These are phyloP conservation scores for Saccharum officinarum DNA, from an alignment of 176 grass and related monocot species.

Conservation along the genomic window DNA sequence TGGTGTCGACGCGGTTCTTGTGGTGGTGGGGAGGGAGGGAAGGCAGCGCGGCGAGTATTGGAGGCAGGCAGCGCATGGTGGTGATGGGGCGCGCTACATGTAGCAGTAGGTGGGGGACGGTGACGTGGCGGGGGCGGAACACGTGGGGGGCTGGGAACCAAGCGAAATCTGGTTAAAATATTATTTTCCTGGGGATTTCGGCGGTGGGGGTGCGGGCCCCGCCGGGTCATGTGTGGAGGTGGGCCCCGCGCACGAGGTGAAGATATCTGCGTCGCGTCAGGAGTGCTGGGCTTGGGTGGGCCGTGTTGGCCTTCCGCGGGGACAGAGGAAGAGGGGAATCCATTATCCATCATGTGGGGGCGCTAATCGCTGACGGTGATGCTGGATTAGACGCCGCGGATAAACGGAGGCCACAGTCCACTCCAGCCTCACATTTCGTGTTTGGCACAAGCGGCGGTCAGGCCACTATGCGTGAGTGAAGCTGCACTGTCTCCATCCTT, in stretches of 20 bases:
- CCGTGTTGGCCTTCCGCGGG: slow-evolving; percentile 21
- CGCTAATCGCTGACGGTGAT: slow-evolving; percentile 34
- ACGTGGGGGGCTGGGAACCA: slow-evolving; percentile 48
- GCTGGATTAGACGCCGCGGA: slow-evolving; percentile 15
- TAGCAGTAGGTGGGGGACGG: slow-evolving; percentile 41
- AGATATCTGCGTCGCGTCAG: slow-evolving; percentile 16
- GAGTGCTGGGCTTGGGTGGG: background rate
- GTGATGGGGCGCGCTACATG: slow-evolving; percentile 31
- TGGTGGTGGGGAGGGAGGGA: background rate
- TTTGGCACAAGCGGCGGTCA: background rate
- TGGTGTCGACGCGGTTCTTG: background rate
- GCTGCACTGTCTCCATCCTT: background rate
- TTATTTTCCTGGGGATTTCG: background rate
- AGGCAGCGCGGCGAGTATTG: no score
- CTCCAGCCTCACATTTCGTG: background rate
- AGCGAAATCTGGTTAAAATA: slow-evolving; percentile 29
- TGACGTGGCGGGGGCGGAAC: background rate
- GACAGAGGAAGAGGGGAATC: no score
- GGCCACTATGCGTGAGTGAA: background rate
- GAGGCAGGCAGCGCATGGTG: slow-evolving; percentile 17
- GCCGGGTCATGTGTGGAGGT: background rate
- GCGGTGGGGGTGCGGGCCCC: background rate
- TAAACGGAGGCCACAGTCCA: background rate
- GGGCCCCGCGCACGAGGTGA: slow-evolving; percentile 26
- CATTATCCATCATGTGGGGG: background rate